Base-by-base conservation (phyloP, 805 yeast species). In the Candida arabinofermentans region DNA sequence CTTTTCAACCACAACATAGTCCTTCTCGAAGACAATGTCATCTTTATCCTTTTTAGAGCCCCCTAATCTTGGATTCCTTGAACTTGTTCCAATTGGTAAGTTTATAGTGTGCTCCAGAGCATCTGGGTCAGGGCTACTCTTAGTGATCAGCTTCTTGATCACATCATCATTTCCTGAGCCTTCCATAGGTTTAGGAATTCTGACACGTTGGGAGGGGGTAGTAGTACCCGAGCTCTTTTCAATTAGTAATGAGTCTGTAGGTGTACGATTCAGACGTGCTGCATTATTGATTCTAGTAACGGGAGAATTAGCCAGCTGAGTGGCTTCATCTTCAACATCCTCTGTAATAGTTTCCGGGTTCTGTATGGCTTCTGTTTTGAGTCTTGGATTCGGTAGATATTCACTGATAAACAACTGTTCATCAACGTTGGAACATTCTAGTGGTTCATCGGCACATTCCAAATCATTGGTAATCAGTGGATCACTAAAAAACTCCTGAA, bases 1-100 rank as follows among this genome's bases (percentile, higher is more conserved):
- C 61, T 91, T 93, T 61, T 91, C 98, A 23, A 91, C 90, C 30
- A 91, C 95, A 26, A 91, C 98, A 54, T 91, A 91, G 55, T 89
- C 97, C 50, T 79, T 81, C 53, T 88, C 96, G 42, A 81, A 66
- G 21, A 74, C 70, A 18, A 74, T 56, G 40, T 80, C 85, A 18
- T 50, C 54, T 32, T 47, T 50, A 14, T 42, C 41, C 21, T 37
- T 44, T 33, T 47, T 43, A 17, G 33, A 8, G 24, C 18, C 42
- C 31, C 19, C 34, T 32, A 36, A 31, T 24, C 30, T 26, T 33
- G 22, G 36, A 16, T 16, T 18, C 34, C 40, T 40, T 23, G 44
- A 7, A 13, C 29, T 35, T 14, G 36, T 9, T 13, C 39, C 36
- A 9, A 30, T 22, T 17, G 37, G 18, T 4, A 16, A 30, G 5